Percentiles rank a stretch among this genome's conserved stretches.
These are phyloP conservation scores for Zygotorulaspora danielsina DNA, from an alignment of 805 yeast species.

Conservation along the genomic window DNA sequence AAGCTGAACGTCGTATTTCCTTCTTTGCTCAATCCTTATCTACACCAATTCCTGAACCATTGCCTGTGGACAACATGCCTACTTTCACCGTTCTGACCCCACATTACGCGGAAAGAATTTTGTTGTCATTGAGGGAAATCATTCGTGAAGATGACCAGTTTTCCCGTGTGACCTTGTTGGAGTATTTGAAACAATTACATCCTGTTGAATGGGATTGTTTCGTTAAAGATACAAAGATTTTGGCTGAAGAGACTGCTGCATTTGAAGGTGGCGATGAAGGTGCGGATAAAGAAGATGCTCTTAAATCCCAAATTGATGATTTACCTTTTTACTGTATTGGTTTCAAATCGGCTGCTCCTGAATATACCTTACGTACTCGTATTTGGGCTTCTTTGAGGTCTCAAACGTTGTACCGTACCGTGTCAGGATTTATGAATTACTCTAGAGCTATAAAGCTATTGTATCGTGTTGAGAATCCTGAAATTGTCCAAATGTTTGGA, in stretches of 20 bases:
- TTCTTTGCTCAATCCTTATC: constrained; percentile 99
- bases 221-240: constrained; percentile 89
- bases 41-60: constrained; percentile 97
- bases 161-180: constrained; percentile 89
- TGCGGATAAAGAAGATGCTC: constrained; percentile 57
- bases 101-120: constrained; percentile 92
- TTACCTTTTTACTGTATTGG: constrained; percentile 94
- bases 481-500: constrained; percentile 95
- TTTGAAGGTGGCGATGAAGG: constrained; percentile 46
- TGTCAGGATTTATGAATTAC: constrained; percentile 97
- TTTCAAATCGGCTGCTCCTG: constrained; percentile 96
- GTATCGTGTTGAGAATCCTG: constrained; percentile 93
- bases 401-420: constrained; percentile 94
- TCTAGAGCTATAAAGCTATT: constrained; percentile 91
- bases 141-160: constrained; percentile 96
- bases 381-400: constrained; percentile 98
- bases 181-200: constrained; percentile 89
- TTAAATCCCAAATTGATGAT: constrained; percentile 84
- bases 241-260: constrained; percentile 91
- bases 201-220: constrained; percentile 98
- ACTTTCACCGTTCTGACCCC: constrained; percentile 96
- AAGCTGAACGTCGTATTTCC: constrained; percentile 98
- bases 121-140: constrained; percentile 89
- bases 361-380: constrained; percentile 91
- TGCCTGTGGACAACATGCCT: constrained; percentile 99